Percentiles rank a stretch among this genome's conserved stretches.
phyloP scores from a whole-genome alignment of 2,329 filamentous ascomycete species.

The Fusarium sp. region DNA sequence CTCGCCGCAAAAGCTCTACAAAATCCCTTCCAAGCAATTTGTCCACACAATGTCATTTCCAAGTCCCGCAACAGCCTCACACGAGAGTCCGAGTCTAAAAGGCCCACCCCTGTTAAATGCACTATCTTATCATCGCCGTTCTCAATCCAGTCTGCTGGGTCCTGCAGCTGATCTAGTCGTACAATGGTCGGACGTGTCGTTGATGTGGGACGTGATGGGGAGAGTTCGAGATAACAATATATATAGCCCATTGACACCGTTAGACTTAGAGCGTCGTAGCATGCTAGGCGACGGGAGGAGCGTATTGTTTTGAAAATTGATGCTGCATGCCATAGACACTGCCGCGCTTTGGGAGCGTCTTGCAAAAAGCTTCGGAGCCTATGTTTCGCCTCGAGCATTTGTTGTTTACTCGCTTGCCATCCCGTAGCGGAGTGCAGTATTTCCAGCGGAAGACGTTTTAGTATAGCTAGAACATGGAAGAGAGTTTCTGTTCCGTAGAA shows the following conservation, averaged over 20 bases:
- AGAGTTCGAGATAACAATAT: neutral
- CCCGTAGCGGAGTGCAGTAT: neutral
- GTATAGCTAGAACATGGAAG: neutral
- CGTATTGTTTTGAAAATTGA: neutral
- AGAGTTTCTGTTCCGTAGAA: neutral
- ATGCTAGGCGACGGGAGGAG: neutral
- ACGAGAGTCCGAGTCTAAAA: neutral
- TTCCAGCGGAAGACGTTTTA: neutral
- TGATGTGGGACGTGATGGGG: fast-evolving
- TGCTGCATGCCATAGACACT: neutral
- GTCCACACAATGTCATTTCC: neutral
- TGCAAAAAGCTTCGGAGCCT: neutral
- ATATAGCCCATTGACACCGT: neutral
- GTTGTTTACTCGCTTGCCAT: neutral
- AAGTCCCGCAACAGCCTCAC: neutral
- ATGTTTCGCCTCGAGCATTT: neutral
- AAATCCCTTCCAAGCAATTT: neutral
- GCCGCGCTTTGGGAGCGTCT: fast-evolving
- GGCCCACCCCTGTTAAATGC: fast-evolving
- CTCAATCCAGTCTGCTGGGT: fast-evolving
- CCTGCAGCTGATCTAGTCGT: neutral
- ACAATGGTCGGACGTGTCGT: fast-evolving
- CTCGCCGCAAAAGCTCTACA: neutral
- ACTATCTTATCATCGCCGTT: fast-evolving
- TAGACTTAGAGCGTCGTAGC: neutral